Evolutionary conservation across 495 filamentous ascomycete species (phyloP), one percentile per base, ranked within the genome.

Genomic region (Neurospora sp.): DNA sequence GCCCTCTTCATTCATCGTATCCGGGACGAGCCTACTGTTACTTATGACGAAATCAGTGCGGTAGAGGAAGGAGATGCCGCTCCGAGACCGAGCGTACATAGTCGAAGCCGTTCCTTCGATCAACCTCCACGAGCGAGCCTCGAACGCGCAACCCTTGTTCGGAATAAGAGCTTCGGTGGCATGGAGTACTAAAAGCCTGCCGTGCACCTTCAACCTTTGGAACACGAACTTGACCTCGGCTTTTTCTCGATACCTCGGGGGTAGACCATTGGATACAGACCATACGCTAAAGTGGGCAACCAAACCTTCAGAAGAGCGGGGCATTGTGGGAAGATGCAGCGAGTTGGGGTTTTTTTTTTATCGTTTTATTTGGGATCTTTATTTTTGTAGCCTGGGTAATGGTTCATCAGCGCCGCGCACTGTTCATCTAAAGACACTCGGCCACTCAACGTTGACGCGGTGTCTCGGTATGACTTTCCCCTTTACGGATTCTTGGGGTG

Each of bases 1-100:
- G 92, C 91, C n/a, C 93, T 85, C 69, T 83, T 93, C 74, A 88
- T 86, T 68, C 79, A 84, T 41, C 79, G 73, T n/a, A 85, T 86
- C 71, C 76, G 78, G 31, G 85, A 86, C 71, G 83, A 86, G 16
- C 79, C 81, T 22, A 81, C 76, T 20, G 48, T 75, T 16, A 79
- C 81, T 1, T 75, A 71, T n/a, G 83, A 82, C 69, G 74, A 70
- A 14, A 74, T 84, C 45, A 80, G 75, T 40, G 81, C 81, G 22
- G 76, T 80, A 9, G 83, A 85, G 76, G 80, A 85, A 38, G 83
- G 82, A 14, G 82, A 85, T 22, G 76, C 20, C 37, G 65, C n/a
- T 3, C 53, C 59, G 37, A 74, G 70, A 40, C 78, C 76, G 1
- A 73, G 75, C 18, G 78, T 79, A 10, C 80, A 74, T 16, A 80